Percentiles rank a stretch among this genome's conserved stretches.
These are phyloP conservation scores for Botrytis paeoniae DNA, from an alignment of 2,329 filamentous ascomycete genomes.

Conservation along the genomic window DNA sequence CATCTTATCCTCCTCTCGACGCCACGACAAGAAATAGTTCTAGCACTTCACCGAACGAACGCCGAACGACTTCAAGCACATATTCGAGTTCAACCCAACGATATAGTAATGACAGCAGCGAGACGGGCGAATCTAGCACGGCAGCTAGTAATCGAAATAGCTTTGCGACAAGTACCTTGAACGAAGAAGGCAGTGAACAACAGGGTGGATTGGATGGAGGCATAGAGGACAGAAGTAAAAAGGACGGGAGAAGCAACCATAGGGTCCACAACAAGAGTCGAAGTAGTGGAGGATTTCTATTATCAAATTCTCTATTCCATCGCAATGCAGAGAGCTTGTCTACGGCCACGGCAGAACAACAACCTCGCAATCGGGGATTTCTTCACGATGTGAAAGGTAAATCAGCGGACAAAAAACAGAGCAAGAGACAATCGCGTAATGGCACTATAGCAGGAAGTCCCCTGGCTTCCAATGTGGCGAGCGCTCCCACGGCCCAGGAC, in stretches of 20 bases:
- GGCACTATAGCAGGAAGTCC: constrained; percentile 34
- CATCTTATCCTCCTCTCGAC: constrained; percentile 25
- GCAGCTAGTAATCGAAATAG: constrained; percentile 37
- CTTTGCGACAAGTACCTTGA: constrained; percentile 20
- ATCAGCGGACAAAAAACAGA: constrained; percentile 29
- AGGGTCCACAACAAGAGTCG: constrained; percentile 33
- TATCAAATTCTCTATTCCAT: constrained; percentile 26
- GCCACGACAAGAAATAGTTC: constrained; percentile 29
- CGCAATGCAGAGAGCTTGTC: constrained; percentile 1
- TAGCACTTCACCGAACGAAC: constrained; percentile 28
- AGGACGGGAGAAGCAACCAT: constrained; percentile 30
- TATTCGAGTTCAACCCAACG: constrained; percentile 29
- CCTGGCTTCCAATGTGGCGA: constrained; percentile 30
- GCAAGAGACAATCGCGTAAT: constrained; percentile 29
- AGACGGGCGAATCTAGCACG: constrained; percentile 47
- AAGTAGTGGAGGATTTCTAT: constrained; percentile 36
- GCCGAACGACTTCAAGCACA: constrained; percentile 28
- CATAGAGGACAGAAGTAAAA: constrained; percentile 9
- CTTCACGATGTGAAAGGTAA: constrained; percentile 33
- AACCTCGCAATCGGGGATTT: constrained; percentile 25
- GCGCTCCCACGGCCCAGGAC: constrained; percentile 1
- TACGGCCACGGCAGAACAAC: constrained; percentile 15
- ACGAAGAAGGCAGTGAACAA: constrained; percentile 17
- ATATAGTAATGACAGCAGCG: constrained; percentile 42
- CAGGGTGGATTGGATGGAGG: constrained; percentile 13